Conservation (phyloP, 2,329 filamentous ascomycete species). For the Colletotrichum karsti region DNA sequence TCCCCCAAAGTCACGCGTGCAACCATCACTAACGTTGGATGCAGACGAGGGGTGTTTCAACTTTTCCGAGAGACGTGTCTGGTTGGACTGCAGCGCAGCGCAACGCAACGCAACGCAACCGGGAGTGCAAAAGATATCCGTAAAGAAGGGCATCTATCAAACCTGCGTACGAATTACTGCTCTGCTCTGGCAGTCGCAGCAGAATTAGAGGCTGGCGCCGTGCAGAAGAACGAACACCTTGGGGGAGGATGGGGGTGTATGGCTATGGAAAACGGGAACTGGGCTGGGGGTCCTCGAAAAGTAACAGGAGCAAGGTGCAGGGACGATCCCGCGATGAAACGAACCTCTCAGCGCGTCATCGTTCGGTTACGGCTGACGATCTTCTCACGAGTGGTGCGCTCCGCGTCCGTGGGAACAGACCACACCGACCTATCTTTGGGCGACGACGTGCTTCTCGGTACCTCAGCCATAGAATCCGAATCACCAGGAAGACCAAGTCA, state of each 20-base stretch:
- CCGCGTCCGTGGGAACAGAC: slow-evolving; percentile 2
- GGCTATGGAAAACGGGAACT: not conserved
- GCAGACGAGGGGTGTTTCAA: slow-evolving; percentile 12
- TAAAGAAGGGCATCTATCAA: not conserved
- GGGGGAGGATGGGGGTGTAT: not conserved
- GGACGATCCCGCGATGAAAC: slow-evolving; percentile 27
- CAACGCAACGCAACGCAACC: not conserved
- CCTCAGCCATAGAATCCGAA: too few relatives aligned
- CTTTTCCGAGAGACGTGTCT: not conserved
- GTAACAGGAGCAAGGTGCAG: slow-evolving; percentile 7
- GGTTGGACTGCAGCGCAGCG: not conserved
- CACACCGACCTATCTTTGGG: not conserved
- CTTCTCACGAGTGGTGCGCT: slow-evolving; percentile 12
- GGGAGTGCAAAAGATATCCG: not conserved
- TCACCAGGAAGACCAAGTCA: too few relatives aligned
- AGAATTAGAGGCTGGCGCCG: not conserved
- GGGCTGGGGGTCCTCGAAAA: not conserved
- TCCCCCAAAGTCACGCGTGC: not conserved
- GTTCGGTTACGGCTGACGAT: slow-evolving; percentile 16
- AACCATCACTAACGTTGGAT: not conserved
- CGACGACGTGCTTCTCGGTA: too few relatives aligned
- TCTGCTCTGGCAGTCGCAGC: too few relatives aligned
- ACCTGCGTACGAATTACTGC: too few relatives aligned
- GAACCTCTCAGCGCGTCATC: slow-evolving; percentile 28
- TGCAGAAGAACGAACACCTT: too few relatives aligned